These are phyloP conservation scores for Prunus dulcis DNA, from an alignment of 306 rosid genomes.

Conservation along the genomic window DNA sequence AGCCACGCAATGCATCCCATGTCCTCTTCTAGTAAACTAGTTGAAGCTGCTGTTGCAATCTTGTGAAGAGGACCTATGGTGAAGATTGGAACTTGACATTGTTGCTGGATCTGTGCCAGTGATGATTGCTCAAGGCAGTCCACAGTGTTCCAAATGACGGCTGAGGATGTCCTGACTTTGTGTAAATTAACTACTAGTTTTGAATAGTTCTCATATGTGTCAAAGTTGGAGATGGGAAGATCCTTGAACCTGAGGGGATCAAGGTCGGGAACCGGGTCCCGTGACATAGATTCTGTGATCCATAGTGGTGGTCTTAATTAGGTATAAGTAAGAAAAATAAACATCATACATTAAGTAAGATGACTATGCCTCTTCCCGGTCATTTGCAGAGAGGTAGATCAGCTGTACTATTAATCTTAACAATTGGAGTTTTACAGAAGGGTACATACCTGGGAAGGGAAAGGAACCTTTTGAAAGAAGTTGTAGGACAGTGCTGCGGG, in stretches of 20 bases:
- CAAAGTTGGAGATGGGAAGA: constrained; percentile 27
- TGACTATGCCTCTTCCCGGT: no score
- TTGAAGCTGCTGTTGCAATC: constrained; percentile 16
- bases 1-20: constrained; percentile 27
- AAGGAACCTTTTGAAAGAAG: constrained; percentile 28
- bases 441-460: constrained; percentile 35
- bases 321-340: neutral
- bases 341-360: neutral
- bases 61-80: constrained; percentile 50
- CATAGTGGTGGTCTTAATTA: neutral
- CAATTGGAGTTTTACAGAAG: no score
- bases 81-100: constrained; percentile 24
- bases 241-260: constrained; percentile 49
- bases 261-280: constrained; percentile 34
- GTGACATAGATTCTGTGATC: constrained; percentile 21
- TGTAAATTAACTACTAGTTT: neutral
- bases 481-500: constrained; percentile 22
- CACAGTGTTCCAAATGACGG: constrained; percentile 46
- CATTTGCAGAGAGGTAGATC: no score
- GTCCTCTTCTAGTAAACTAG: constrained; percentile 22
- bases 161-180: constrained; percentile 23
- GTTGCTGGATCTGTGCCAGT: constrained; percentile 19
- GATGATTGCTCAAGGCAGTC: constrained; percentile 30
- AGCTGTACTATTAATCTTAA: no score
- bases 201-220: neutral